These are phyloP conservation scores for Nicotiana otophora DNA, from an alignment of 257 asterid genomes.

Conservation along the genomic window DNA sequence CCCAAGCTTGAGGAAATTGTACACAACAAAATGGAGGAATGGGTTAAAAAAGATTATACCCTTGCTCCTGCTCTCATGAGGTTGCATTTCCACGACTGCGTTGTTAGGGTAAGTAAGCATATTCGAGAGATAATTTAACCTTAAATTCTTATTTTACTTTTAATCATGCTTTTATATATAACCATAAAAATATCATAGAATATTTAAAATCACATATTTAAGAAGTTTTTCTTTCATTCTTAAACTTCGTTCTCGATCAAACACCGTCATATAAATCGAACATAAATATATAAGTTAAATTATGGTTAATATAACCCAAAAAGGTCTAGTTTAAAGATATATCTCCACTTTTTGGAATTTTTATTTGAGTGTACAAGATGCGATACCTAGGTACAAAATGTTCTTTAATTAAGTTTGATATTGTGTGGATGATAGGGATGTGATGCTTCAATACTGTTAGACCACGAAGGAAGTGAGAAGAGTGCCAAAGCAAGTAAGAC, in stretches of 20 bases:
- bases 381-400: too few relatives aligned
- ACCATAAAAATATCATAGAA: too few relatives aligned
- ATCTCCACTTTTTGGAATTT: neutral
- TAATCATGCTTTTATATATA: too few relatives aligned
- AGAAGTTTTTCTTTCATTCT: too few relatives aligned
- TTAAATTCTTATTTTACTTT: too few relatives aligned
- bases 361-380: neutral
- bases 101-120: conserved; percentile 49
- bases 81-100: conserved; percentile 79
- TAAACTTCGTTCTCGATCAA: too few relatives aligned
- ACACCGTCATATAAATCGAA: too few relatives aligned
- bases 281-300: neutral
- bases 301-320: neutral
- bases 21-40: conserved; percentile 35
- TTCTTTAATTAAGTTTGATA: neutral
- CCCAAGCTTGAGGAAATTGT: conserved; percentile 56
- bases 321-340: neutral
- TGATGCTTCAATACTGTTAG: conserved; percentile 62
- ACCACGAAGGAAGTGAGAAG: conserved; percentile 58
- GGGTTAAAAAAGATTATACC: conserved; percentile 50
- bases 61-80: conserved; percentile 71
- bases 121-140: neutral
- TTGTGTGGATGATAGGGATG: conserved; percentile 50
- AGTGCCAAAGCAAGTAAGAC: conserved; percentile 47
- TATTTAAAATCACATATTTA: too few relatives aligned